phyloP scores from a whole-genome alignment of 2,329 filamentous ascomycete species.

The Aspergillus flavus region DNA sequence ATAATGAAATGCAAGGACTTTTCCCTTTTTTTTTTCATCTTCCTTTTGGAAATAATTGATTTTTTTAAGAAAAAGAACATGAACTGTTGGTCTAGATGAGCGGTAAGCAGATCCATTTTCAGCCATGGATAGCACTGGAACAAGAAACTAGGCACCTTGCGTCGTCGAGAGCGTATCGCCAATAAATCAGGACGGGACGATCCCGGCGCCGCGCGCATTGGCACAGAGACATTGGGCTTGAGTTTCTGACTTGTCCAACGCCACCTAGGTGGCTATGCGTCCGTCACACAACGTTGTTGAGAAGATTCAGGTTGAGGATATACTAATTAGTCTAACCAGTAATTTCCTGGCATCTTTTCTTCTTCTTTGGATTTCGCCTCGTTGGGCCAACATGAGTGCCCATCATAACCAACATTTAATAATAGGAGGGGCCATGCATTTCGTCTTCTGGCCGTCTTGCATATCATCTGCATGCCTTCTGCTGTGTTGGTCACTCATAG shows the following conservation, averaged over 20 bases:
- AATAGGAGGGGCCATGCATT: neutral
- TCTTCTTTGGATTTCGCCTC: neutral
- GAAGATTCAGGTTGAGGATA: neutral
- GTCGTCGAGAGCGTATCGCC: conserved; percentile 2
- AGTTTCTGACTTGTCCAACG: conserved; percentile 24
- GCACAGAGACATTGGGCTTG: neutral
- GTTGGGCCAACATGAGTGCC: neutral
- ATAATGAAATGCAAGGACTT: neutral
- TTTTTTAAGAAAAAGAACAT: neutral
- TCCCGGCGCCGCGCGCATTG: neutral
- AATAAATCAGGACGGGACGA: neutral
- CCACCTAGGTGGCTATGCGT: conserved; percentile 17
- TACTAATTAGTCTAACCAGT: neutral
- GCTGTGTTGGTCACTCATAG: neutral
- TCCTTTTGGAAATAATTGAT: neutral
- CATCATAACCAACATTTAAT: neutral
- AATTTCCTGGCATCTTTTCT: neutral
- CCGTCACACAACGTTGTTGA: conserved; percentile 6
- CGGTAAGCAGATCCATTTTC: neutral
- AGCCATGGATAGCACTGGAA: neutral
- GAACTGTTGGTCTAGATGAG: neutral
- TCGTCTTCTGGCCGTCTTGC: neutral
- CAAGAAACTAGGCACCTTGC: conserved; percentile 7
- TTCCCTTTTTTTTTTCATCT: neutral
- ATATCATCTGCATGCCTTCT: neutral